Base-by-base conservation (phyloP, 345 rosid species). In the Leavenworthia alabamica region DNA sequence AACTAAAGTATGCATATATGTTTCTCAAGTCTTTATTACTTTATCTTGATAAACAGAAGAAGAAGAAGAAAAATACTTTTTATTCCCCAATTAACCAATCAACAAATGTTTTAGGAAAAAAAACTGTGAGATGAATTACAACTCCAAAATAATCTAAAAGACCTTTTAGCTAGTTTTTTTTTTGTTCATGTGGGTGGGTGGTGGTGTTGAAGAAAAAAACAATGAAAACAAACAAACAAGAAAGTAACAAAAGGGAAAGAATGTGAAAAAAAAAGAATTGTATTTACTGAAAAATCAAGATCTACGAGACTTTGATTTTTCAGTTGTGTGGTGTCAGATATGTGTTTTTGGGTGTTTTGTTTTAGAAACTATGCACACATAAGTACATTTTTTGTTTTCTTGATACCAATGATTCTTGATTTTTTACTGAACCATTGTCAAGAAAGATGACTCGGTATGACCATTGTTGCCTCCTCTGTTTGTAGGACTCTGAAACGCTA, bases 381-480 rank as follows among this genome's bases (percentile, higher is more conserved):
- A 72, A 70, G 73, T 75, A 73, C 80, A 73, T 60, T 48, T 58
- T 15, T 44, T 61, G 24, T 28, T 61, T 48, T 28, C 55, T 49
- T 49, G 55, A 33, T 20, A 47, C 17, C 28, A 54, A 45, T 36
- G 58, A 15, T 47, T 63, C 49, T 47, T 47, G 66, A 37, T 39
- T 64, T 48, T 47, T 61, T 78, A 84, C 47, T 80, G 80, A 62
- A 82, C 85, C 84, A 82, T 80, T 67, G 87, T 77, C 66, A 84
- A 57, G 60, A 82, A 80, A 10, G 86, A 77, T 58, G 79, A 71
- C 32, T 81, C 73, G 13, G 55, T 50, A 9, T 57, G 75, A 20
- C 79, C 86, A 60, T 73, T 78, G 45, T 75, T 78, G 45, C 85
- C 86, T 76, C 83, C 84, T 44, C 83, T 79, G 66, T 80, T 76